phyloP scores from a whole-genome alignment of 768 basidiomycete species.

The Solioccasus polychromus region DNA sequence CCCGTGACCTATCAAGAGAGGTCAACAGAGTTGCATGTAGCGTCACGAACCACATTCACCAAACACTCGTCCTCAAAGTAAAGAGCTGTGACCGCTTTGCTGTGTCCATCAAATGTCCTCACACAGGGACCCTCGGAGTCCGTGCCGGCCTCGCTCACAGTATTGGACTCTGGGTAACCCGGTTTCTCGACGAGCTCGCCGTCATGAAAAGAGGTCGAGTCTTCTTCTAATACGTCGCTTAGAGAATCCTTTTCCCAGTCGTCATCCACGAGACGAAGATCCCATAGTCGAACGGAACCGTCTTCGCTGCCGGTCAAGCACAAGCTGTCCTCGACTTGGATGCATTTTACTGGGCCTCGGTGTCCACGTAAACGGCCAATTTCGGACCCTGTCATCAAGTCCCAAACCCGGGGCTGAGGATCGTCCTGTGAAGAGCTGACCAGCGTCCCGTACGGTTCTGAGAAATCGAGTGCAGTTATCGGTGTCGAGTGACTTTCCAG shows the following conservation, averaged over 20 bases:
- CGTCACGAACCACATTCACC: slow-evolving; percentile 43
- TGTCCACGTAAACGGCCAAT: slow-evolving; percentile 85
- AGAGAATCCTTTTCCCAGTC: slow-evolving; percentile 56
- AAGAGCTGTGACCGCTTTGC: slow-evolving; percentile 86
- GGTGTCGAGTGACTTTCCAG: slow-evolving; percentile 77
- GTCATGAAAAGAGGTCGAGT: slow-evolving; percentile 37
- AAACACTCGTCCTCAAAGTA: slow-evolving; percentile 95
- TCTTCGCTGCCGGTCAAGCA: slow-evolving; percentile 92
- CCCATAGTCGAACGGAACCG: slow-evolving; percentile 85
- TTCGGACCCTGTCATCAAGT: slow-evolving; percentile 85
- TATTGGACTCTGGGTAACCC: slow-evolving; percentile 40
- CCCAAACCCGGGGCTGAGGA: slow-evolving; percentile 89
- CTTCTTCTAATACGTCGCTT: slow-evolving; percentile 65
- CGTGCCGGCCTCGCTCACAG: slow-evolving; percentile 38
- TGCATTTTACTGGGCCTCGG: slow-evolving; percentile 73
- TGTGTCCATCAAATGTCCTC: slow-evolving; percentile 84
- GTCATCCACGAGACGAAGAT: slow-evolving; percentile 79
- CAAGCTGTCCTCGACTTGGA: slow-evolving; percentile 90
- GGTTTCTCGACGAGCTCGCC: slow-evolving; percentile 38
- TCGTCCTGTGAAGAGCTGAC: slow-evolving; percentile 88
- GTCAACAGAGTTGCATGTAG: slow-evolving; percentile 13
- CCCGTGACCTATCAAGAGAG: slow-evolving; percentile 84
- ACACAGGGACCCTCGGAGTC: slow-evolving; percentile 55
- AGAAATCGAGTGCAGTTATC: slow-evolving; percentile 89
- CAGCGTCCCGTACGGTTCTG: slow-evolving; percentile 93